These are phyloP conservation scores for Diplodia mutila DNA, from an alignment of 2,329 filamentous ascomycete species.

Conservation along the genomic window DNA sequence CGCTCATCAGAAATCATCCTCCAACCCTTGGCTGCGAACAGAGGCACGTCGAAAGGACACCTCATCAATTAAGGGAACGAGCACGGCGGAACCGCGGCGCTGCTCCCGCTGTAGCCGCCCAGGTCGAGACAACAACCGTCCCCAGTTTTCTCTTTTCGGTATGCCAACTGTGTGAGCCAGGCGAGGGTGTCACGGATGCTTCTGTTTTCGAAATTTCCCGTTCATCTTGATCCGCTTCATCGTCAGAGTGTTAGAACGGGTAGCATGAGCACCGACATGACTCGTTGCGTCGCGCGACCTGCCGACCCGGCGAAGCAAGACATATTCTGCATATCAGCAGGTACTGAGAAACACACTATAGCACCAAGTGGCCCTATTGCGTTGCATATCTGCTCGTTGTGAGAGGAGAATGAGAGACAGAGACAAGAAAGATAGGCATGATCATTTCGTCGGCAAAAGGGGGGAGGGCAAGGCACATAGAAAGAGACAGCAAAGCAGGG, in stretches of 20 bases:
- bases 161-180: not conserved
- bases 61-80: not conserved
- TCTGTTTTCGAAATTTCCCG: not conserved
- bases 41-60: not conserved
- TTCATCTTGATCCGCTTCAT: not conserved
- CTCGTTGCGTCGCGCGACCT: not conserved
- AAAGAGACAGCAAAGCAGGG: not conserved
- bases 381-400: too few relatives aligned
- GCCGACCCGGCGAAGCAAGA: not conserved
- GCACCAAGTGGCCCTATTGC: too few relatives aligned
- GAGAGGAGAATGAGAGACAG: not conserved
- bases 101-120: not conserved
- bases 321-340: not conserved
- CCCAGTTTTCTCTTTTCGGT: not conserved
- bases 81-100: conserved; percentile 15
- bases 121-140: not conserved
- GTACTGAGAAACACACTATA: too few relatives aligned
- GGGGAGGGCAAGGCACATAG: not conserved
- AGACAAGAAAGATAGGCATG: too few relatives aligned
- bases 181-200: conserved; percentile 10
- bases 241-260: not conserved
- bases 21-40: not conserved
- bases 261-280: conserved; percentile 4
- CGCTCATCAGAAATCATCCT: not conserved
- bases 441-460: too few relatives aligned